Base-by-base conservation (phyloP, 1,284 basidiomycete genomes). In the Irpex lacteus region DNA sequence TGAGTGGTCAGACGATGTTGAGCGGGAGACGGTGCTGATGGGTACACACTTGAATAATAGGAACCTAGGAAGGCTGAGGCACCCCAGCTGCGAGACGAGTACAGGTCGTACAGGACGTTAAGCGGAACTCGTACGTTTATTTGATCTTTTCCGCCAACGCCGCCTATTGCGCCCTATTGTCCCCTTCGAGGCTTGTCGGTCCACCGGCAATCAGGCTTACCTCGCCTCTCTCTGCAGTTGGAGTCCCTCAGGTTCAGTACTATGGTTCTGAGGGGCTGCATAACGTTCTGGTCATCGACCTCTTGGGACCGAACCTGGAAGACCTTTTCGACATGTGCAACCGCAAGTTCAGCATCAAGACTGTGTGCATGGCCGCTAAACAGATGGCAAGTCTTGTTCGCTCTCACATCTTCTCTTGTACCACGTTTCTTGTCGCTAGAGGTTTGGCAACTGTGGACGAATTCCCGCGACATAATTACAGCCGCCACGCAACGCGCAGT, bases 61-160 rank as follows among this genome's bases (percentile, higher is more conserved):
- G 96, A 99, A 86, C 97, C 97, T 55, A 88, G 97, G 72, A 99
- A 98, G 82, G 96, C 95, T 62, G 97, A 99, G 77, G 97, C 97
- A 32, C 97, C 97, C 18, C 97, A 99, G 80, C 82, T 99, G 61
- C 85, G 98, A 69, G 98, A 99, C 77, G 97, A 99, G 78, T 99
- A 96, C 80, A 86, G 97, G 65, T 96, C 95, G 52, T 99, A 99
- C 82, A 91, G 96, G 80, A 98, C 96, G 65, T 81, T 99, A 70
- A 91, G 90, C 68, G 95, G 96, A 70, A 96, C 94, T 68, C 87
- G 95, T 98, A 78, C 65, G 94, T 89, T 18, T 18, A 55, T 18
- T 61, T 56, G 54, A 9, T 34, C 18, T 40, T 52, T 60, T 59
- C 58, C 21, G 57, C n/a, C 54, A 21, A 32, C n/a, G 54, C 19